Evolutionary conservation across 2,329 filamentous ascomycete genomes (phyloP).

Genomic region (Uncinocarpus reesii): DNA sequence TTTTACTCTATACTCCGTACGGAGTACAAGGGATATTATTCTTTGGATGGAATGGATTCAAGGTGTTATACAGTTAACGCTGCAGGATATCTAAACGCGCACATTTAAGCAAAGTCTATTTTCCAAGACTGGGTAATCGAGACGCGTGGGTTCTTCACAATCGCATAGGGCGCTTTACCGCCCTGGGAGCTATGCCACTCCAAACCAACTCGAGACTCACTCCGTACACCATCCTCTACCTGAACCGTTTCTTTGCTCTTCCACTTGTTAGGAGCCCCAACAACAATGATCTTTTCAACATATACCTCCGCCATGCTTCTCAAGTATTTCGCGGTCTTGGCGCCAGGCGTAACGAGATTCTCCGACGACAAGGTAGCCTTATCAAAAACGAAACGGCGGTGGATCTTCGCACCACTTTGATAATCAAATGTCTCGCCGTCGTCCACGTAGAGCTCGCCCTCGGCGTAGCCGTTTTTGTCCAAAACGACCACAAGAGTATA

Average conservation of each 20-base stretch:
- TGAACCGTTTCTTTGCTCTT: constrained; percentile 49
- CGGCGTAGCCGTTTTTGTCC: constrained; percentile 57
- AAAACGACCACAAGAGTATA: constrained; percentile 81
- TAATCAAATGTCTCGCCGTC: constrained; percentile 91
- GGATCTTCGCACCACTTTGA: constrained; percentile 74
- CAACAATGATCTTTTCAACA: constrained; percentile 74
- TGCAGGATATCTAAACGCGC: neutral
- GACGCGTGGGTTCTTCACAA: constrained; percentile 54
- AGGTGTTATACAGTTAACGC: neutral
- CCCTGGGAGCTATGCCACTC: constrained; percentile 47
- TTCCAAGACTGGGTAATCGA: constrained; percentile 55
- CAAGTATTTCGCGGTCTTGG: constrained; percentile 62
- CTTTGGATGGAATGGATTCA: neutral
- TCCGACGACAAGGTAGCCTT: constrained; percentile 54
- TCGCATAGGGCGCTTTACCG: constrained; percentile 51
- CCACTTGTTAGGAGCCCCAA: constrained; percentile 69
- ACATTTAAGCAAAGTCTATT: constrained; percentile 41
- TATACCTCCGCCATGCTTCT: constrained; percentile 67
- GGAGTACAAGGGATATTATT: neutral
- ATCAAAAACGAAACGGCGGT: constrained; percentile 63
- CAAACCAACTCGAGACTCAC: constrained; percentile 44
- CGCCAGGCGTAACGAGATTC: constrained; percentile 52
- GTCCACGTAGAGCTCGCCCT: constrained; percentile 79
- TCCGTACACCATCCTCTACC: constrained; percentile 37
- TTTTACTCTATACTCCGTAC: neutral